Evolutionary conservation across 2,329 filamentous ascomycete genomes (phyloP).

Genomic region (Phialophora tarda): DNA sequence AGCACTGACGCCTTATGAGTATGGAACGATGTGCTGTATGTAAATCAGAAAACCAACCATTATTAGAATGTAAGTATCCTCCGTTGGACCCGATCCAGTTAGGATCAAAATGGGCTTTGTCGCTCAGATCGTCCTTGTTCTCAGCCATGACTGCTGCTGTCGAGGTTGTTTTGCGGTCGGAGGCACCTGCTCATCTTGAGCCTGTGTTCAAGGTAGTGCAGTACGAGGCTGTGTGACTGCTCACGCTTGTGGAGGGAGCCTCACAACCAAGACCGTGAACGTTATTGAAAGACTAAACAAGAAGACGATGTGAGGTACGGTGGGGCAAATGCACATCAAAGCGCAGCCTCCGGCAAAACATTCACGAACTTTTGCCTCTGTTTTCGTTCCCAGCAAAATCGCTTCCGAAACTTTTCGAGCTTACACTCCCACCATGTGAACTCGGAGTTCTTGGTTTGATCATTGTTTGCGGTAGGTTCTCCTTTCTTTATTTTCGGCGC

Average conservation of each 20-base stretch:
- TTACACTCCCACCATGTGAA: conserved; percentile 2
- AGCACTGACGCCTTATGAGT: conserved; percentile 52
- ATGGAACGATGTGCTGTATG: not conserved
- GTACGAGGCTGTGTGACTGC: not conserved
- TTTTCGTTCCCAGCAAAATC: not conserved
- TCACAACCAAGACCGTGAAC: too few relatives aligned
- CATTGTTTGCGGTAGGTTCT: conserved; percentile 9
- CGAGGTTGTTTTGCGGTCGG: not conserved
- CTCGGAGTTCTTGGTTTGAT: not conserved
- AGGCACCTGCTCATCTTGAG: conserved; percentile 28
- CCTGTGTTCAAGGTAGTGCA: not conserved
- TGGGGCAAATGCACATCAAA: not conserved
- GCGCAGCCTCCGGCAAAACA: conserved; percentile 16
- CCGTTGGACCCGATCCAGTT: conserved; percentile 37
- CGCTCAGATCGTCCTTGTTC: conserved; percentile 35
- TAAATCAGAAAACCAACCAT: conserved; percentile 30
- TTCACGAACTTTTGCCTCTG: conserved; percentile 7
- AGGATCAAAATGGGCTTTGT: conserved; percentile 36
- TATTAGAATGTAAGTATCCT: conserved; percentile 39
- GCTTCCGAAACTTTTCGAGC: not conserved
- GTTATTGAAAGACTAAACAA: not conserved
- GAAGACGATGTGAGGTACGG: not conserved
- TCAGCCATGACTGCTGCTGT: conserved; percentile 28
- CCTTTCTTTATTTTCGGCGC: not conserved
- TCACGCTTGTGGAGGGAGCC: not conserved